These are phyloP conservation scores for Populus tremula DNA, from an alignment of 345 rosid genomes.

Conservation along the genomic window DNA sequence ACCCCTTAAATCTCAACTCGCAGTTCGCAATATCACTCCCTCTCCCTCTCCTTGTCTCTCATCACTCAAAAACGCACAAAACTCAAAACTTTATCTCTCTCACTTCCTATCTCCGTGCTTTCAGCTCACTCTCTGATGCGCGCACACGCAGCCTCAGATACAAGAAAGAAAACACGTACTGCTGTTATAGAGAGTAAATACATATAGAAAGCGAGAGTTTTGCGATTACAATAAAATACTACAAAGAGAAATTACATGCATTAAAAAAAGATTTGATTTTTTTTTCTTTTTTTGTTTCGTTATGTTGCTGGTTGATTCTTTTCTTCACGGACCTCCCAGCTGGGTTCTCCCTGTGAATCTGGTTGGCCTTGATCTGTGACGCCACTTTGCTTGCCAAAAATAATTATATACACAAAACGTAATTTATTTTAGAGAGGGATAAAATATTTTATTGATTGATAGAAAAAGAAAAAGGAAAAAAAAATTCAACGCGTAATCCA, in stretches of 20 bases:
- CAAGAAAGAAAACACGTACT: slow-evolving; percentile 12
- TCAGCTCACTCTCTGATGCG: background rate
- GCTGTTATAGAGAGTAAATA: background rate
- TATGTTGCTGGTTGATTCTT: slow-evolving; percentile 32
- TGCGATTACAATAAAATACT: slow-evolving; percentile 6
- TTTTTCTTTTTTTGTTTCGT: background rate
- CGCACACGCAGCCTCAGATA: slow-evolving; percentile 1
- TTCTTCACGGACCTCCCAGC: slow-evolving; percentile 32
- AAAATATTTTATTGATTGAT: background rate
- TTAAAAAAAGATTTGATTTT: background rate
- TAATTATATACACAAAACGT: background rate
- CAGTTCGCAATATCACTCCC: background rate
- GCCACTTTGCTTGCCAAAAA: slow-evolving; percentile 7
- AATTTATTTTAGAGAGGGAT: background rate
- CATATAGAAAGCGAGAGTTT: slow-evolving; percentile 6
- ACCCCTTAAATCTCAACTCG: slow-evolving; percentile 9
- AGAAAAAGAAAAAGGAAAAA: background rate
- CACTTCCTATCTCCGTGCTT: background rate
- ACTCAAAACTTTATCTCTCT: slow-evolving; percentile 12
- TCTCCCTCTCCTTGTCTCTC: slow-evolving; percentile 7
- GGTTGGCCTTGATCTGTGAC: slow-evolving; percentile 14
- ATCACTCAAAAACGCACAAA: slow-evolving; percentile 19
- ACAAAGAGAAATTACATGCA: background rate
- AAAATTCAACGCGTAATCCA: slow-evolving; percentile 10
- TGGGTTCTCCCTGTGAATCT: slow-evolving; percentile 18